Conservation (phyloP, 345 rosid species). For the Eucalyptus sideroxylon region DNA sequence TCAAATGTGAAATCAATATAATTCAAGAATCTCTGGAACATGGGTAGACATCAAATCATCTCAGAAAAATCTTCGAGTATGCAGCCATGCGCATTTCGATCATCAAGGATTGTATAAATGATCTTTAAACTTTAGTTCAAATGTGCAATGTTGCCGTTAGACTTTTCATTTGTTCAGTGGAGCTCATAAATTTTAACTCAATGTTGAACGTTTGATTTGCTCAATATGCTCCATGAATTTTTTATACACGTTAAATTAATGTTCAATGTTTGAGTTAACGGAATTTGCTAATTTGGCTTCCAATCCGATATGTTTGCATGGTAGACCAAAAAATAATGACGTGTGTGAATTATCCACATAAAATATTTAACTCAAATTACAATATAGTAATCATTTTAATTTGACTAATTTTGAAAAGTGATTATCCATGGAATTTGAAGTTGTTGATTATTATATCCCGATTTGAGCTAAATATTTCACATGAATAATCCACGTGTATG, state of each 20-base stretch:
- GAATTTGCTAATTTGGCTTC: neutral
- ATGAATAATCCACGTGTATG: neutral
- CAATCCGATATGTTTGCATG: neutral
- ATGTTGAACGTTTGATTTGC: neutral
- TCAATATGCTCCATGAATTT: neutral
- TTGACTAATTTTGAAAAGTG: neutral
- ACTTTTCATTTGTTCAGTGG: fast-evolving
- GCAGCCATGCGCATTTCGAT: neutral
- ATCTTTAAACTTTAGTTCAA: neutral
- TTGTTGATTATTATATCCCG: neutral
- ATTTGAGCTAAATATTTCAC: neutral
- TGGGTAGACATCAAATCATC: neutral
- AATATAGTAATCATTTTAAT: neutral
- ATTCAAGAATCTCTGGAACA: neutral
- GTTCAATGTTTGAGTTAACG: neutral
- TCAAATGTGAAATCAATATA: neutral
- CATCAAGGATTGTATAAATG: neutral
- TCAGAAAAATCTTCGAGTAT: neutral
- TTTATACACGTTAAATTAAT: neutral
- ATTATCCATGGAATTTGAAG: neutral
- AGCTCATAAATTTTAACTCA: neutral
- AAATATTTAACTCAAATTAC: neutral
- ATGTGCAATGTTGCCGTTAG: fast-evolving
- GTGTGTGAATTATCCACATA: neutral
- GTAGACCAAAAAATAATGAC: neutral